phyloP scores from a whole-genome alignment of 2,329 filamentous ascomycete genomes.

The Pseudocercospora pini-densiflorae region DNA sequence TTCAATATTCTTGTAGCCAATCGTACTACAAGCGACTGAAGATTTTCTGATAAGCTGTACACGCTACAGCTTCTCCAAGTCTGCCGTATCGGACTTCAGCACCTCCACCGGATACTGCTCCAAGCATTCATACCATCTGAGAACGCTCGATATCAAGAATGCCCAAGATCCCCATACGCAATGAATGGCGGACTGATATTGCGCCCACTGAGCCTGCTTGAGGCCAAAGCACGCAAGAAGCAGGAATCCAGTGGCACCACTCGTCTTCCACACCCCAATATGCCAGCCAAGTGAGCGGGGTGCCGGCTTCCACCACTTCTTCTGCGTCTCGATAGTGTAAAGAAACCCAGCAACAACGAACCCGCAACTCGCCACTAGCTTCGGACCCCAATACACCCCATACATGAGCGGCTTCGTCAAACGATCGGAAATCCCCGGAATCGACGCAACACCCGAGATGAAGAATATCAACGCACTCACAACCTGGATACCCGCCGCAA shows the following conservation, averaged over 20 bases:
- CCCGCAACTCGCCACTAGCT: conserved; percentile 33
- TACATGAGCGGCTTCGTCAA: conserved; percentile 14
- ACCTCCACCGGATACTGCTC: conserved; percentile 20
- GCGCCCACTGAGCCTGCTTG: conserved; percentile 31
- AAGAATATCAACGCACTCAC: conserved; percentile 35
- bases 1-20: not conserved
- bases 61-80: not conserved
- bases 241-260: conserved; percentile 36
- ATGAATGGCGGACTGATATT: conserved; percentile 33
- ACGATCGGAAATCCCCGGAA: conserved; percentile 36
- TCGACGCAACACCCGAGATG: conserved; percentile 34
- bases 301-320: conserved; percentile 35
- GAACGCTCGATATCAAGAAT: conserved; percentile 36
- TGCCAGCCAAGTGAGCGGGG: conserved; percentile 34
- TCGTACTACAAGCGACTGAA: not conserved
- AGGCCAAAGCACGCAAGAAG: conserved; percentile 37
- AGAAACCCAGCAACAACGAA: conserved; percentile 35
- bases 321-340: conserved; percentile 39
- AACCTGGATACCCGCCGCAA: conserved; percentile 33
- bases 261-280: conserved; percentile 35
- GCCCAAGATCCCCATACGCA: conserved; percentile 35
- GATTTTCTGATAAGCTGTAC: too few species aligned
- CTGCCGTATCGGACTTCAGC: not conserved
- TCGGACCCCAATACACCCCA: conserved; percentile 35
- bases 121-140: conserved; percentile 38